phyloP scores from a whole-genome alignment of 495 filamentous ascomycete genomes.

The Collariella sp. region DNA sequence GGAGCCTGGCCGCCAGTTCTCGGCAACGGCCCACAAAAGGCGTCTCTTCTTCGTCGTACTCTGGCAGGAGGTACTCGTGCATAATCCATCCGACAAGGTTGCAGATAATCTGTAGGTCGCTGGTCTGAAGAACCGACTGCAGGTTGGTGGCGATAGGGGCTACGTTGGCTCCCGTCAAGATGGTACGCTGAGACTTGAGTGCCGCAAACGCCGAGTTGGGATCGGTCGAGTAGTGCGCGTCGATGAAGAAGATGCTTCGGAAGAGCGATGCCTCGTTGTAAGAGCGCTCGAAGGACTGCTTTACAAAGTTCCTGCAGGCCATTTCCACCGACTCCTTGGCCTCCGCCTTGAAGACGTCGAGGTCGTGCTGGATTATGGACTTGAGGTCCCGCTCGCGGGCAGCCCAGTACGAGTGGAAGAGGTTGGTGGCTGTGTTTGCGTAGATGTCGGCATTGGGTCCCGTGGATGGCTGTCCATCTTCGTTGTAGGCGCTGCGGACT shows the following conservation, averaged over 20 bases:
- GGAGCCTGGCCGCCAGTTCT: conserved; percentile 51
- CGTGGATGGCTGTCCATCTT: conserved; percentile 50
- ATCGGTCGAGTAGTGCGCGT: conserved; percentile 38
- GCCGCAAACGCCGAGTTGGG: conserved; percentile 35
- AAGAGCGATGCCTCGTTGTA: conserved; percentile 42
- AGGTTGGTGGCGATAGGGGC: conserved; percentile 39
- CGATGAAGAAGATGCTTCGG: conserved; percentile 40
- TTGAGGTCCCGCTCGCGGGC: conserved; percentile 43
- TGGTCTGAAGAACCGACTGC: conserved; percentile 33
- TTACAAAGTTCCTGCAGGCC: conserved; percentile 40
- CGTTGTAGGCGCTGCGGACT: conserved; percentile 50
- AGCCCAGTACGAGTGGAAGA: conserved; percentile 38
- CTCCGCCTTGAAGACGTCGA: conserved; percentile 42
- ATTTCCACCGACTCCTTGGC: conserved; percentile 38
- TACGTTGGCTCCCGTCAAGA: conserved; percentile 39
- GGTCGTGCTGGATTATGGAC: conserved; percentile 46
- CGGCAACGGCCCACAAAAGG: conserved; percentile 63
- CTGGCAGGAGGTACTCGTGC: conserved; percentile 65
- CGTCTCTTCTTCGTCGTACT: conserved; percentile 65
- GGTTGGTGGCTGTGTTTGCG: conserved; percentile 50
- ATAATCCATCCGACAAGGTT: conserved; percentile 74
- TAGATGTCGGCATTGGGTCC: conserved; percentile 46
- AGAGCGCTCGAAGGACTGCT: conserved; percentile 42
- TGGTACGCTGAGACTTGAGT: conserved; percentile 31
- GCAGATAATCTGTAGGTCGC: conserved; percentile 50